Base-by-base conservation (phyloP, 495 filamentous ascomycete genomes). In the Halenospora varia region DNA sequence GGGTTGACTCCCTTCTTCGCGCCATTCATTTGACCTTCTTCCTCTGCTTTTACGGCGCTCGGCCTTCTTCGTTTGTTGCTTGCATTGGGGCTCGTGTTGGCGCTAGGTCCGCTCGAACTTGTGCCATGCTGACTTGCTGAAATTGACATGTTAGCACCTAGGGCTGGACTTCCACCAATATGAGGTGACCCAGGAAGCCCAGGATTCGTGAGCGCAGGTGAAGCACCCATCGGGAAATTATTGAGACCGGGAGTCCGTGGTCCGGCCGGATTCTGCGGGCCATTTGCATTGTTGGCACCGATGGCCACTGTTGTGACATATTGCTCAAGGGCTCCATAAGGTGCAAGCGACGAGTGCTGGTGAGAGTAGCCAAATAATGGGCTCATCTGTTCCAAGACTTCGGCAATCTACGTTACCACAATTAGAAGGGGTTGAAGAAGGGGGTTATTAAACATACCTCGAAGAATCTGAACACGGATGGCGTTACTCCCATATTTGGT, bases 81-180 rank as follows among this genome's bases (percentile, higher is more conserved):
- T 26, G 86, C 83, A 53, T 86, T 88, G 10, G 92, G 92, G 52
- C 90, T 95, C 2, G 92, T 93, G 66, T 89, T 95, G 6, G 88
- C 87, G 62, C 88, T 92, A 2, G 84, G 83, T 0, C 80, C 87
- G 59, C 85, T 85, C n/a, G 80, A 87, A 57, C 76, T 81, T 29
- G 80, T 82, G 25, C 86, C 85, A 62, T 88, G 86, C 68, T 89
- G 85, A 62, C 84, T 89, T 85, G 87, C 60, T 88, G 86, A 18
- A 82, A 71, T 26, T 83, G 77, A n/a, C 84, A 96, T 92, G 24
- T 79, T 80, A 3, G 83, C 80, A 48, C 82, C 82, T 57, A 79
- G 79, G 2, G 80, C 80, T n/a, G 80, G 80, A 57, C 78, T 82
- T 44, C 76, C 74, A 48, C 55, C 56, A 3, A 84, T 68, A 60